Evolutionary conservation across 495 filamentous ascomycete species (phyloP).

Genomic region (Aspergillus ostianus): DNA sequence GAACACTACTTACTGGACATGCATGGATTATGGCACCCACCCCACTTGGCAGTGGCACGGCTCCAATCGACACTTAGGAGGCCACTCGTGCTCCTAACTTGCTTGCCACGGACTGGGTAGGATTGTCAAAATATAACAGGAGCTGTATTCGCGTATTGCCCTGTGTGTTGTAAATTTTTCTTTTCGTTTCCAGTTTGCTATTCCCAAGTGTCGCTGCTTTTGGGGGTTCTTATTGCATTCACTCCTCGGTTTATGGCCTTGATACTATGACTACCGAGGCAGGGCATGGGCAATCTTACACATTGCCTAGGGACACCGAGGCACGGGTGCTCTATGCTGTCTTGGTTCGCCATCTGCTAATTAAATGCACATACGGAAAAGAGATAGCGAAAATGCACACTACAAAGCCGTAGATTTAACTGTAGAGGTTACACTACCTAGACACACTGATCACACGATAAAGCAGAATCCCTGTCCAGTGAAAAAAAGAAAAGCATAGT

Average conservation of each 20-base stretch:
- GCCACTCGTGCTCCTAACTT: neutral
- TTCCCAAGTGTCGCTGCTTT: neutral
- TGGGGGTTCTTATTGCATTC: neutral
- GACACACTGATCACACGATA: neutral
- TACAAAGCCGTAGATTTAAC: neutral
- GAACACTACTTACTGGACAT: neutral
- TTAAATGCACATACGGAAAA: neutral
- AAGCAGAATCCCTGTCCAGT: too few species aligned
- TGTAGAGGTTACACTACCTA: neutral
- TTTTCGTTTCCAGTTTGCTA: neutral
- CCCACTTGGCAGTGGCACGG: slow-evolving; percentile 8
- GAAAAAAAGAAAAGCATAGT: neutral
- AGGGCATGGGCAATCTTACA: neutral
- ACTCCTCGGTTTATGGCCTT: neutral
- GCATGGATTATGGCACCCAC: slow-evolving; percentile 3
- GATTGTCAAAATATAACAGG: slow-evolving; percentile 2
- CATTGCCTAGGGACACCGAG: neutral
- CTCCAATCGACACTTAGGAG: slow-evolving; percentile 12
- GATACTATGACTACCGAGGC: neutral
- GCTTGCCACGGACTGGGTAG: slow-evolving; percentile 3
- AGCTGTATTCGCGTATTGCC: neutral
- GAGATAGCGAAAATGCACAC: neutral
- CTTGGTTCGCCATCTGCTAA: neutral
- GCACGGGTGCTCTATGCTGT: neutral
- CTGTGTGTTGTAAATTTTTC: neutral